Evolutionary conservation across 2,329 filamentous ascomycete genomes (phyloP).

Genomic region (Ceratocystiopsis brevicomis): DNA sequence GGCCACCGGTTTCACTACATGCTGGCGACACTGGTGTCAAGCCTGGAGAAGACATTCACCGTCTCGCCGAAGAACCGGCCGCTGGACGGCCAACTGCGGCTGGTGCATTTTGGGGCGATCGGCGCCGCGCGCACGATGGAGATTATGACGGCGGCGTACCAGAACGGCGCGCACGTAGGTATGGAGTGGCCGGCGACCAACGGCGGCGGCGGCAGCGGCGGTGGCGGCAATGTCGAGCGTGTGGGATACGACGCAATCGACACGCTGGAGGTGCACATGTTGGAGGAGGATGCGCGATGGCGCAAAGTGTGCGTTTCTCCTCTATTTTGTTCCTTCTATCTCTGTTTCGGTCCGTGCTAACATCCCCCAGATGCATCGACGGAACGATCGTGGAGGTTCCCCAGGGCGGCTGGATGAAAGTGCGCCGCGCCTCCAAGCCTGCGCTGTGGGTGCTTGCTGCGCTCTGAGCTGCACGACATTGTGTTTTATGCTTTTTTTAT

Average conservation of each 20-base stretch:
- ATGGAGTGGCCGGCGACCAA: conserved; percentile 25
- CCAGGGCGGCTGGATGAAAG: conserved; percentile 48
- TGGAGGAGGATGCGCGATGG: conserved; percentile 55
- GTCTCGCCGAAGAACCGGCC: conserved; percentile 59
- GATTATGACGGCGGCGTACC: conserved; percentile 51
- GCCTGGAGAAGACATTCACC: conserved; percentile 62
- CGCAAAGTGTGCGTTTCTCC: conserved; percentile 37
- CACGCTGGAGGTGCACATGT: conserved; percentile 44
- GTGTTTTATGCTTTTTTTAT: background rate
- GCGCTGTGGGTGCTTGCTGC: conserved; percentile 19
- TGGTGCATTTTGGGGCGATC: conserved; percentile 58
- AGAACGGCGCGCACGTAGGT: conserved; percentile 34
- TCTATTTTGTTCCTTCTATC: background rate
- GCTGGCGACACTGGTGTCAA: conserved; percentile 56
- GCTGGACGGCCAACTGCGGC: conserved; percentile 48
- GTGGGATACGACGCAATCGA: conserved; percentile 58
- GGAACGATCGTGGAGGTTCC: conserved; percentile 68
- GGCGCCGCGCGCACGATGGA: conserved; percentile 50
- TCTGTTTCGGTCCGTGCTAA: background rate
- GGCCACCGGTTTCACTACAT: conserved; percentile 48
- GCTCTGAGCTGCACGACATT: too few species aligned
- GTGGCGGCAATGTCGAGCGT: conserved; percentile 25
- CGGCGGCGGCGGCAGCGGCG: conserved; percentile 23
- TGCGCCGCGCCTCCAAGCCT: conserved; percentile 29
- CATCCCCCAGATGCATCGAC: conserved; percentile 50